Percentiles rank a stretch among this genome's conserved stretches.
Evolutionary conservation across 441 rosid genomes (phyloP).

Genomic region (Erodium texanum): DNA sequence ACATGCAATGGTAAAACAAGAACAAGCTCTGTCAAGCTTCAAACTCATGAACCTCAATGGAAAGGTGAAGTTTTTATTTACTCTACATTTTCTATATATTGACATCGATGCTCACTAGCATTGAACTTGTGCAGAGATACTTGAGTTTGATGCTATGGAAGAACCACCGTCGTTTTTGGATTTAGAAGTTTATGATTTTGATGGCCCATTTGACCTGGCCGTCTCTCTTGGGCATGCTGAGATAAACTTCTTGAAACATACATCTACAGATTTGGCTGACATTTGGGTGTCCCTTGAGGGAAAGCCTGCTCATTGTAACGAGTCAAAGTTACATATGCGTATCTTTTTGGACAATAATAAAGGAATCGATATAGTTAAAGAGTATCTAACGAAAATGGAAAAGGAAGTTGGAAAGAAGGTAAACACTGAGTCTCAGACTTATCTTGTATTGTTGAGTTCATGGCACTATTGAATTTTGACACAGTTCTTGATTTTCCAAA

Average conservation of each 20-base stretch:
- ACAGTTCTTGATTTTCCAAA: not conserved
- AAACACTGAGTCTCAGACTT: slow-evolving; percentile 9
- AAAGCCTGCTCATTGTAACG: slow-evolving; percentile 68
- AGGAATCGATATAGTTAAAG: slow-evolving; percentile 65
- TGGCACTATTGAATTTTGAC: too few species aligned
- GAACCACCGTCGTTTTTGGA: slow-evolving; percentile 85
- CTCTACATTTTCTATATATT: not conserved
- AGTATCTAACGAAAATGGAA: slow-evolving; percentile 66
- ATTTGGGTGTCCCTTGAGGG: slow-evolving; percentile 68
- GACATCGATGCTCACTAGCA: too few species aligned
- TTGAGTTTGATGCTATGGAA: slow-evolving; percentile 91
- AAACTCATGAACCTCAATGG: slow-evolving; percentile 71
- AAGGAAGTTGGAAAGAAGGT: slow-evolving; percentile 96
- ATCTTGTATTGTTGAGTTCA: not conserved
- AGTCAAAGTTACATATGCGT: slow-evolving; percentile 64
- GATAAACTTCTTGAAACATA: slow-evolving; percentile 69
- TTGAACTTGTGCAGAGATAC: slow-evolving; percentile 53
- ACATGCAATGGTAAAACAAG: slow-evolving; percentile 74
- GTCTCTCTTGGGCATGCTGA: slow-evolving; percentile 79
- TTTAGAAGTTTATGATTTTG: slow-evolving; percentile 79
- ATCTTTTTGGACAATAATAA: slow-evolving; percentile 70
- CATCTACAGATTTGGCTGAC: slow-evolving; percentile 60
- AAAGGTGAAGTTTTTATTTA: slow-evolving; percentile 43
- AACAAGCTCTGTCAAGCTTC: slow-evolving; percentile 82
- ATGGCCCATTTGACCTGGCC: slow-evolving; percentile 84